Evolutionary conservation across 1,284 basidiomycete species (phyloP).

Genomic region (Irpex sp.): DNA sequence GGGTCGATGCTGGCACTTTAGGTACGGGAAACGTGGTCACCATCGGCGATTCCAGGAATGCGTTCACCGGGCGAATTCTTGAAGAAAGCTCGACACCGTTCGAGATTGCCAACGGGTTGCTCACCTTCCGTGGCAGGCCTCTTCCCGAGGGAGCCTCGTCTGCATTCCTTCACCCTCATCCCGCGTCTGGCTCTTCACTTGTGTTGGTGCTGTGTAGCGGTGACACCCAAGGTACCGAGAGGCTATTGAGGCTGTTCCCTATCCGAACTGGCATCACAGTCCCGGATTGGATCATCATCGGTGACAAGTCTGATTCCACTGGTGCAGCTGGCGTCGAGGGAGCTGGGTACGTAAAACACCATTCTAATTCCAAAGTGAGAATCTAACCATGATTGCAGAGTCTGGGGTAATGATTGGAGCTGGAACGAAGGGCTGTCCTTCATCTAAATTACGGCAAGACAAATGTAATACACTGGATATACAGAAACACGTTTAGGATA

Average conservation of each 20-base stretch:
- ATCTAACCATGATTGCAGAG: slow-evolving; percentile 18
- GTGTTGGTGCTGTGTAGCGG: slow-evolving; percentile 61
- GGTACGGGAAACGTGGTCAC: slow-evolving; percentile 55
- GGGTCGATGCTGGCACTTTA: slow-evolving; percentile 15
- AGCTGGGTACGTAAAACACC: slow-evolving; percentile 54
- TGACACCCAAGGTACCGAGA: slow-evolving; percentile 56
- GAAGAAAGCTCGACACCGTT: slow-evolving; percentile 27
- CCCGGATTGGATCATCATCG: slow-evolving; percentile 74
- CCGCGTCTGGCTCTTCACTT: slow-evolving; percentile 32
- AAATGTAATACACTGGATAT: slow-evolving; percentile 35
- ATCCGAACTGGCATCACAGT: slow-evolving; percentile 72
- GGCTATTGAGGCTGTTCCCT: slow-evolving; percentile 68
- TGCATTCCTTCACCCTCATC: slow-evolving; percentile 70
- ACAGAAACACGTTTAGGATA: slow-evolving; percentile 34
- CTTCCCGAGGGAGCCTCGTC: slow-evolving; percentile 38
- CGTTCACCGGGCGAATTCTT: slow-evolving; percentile 20
- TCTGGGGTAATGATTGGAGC: slow-evolving; percentile 49
- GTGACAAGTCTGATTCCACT: slow-evolving; percentile 43
- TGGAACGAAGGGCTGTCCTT: slow-evolving; percentile 55
- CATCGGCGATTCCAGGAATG: slow-evolving; percentile 34
- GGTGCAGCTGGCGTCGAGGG: slow-evolving; percentile 72
- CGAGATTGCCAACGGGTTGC: slow-evolving; percentile 18
- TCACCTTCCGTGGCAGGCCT: slow-evolving; percentile 16
- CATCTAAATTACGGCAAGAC: slow-evolving; percentile 37
- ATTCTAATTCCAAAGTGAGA: background rate